A percentile compares a stretch with the other conserved stretches of the same genome.
phyloP scores from a whole-genome alignment of 441 rosid species.

The Erodium trifolium region DNA sequence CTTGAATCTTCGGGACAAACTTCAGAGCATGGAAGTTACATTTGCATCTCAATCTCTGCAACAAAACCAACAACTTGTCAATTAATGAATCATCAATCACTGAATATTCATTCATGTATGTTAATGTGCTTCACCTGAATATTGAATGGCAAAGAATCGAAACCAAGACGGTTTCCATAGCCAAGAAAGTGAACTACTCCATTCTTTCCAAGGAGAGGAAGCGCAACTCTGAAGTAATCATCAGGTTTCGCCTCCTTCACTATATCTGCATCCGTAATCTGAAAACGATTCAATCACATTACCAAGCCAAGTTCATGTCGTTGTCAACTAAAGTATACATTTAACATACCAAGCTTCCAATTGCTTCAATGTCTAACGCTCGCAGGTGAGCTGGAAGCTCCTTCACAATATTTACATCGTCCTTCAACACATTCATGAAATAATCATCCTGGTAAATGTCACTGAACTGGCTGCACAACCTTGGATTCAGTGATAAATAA shows the following conservation, averaged over 20 bases:
- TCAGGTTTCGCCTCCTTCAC: slow-evolving; percentile 70
- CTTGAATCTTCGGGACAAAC: slow-evolving; percentile 66
- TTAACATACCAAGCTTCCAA: slow-evolving; percentile 54
- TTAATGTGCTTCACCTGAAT: slow-evolving; percentile 52
- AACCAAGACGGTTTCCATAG: slow-evolving; percentile 85
- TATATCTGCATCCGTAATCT: slow-evolving; percentile 75
- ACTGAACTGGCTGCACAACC: slow-evolving; percentile 70
- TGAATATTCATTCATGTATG: not conserved
- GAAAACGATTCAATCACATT: not conserved
- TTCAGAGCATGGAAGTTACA: slow-evolving; percentile 89
- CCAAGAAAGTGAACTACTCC: slow-evolving; percentile 83
- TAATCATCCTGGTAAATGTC: slow-evolving; percentile 76
- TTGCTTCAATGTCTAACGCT: slow-evolving; percentile 47
- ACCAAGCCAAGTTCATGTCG: not conserved
- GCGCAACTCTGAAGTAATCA: slow-evolving; percentile 50
- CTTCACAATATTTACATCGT: slow-evolving; percentile 57
- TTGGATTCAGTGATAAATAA: not conserved
- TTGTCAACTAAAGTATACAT: not conserved
- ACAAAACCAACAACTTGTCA: slow-evolving; percentile 11
- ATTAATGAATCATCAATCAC: not conserved
- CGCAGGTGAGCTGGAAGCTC: slow-evolving; percentile 65
- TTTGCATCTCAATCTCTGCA: slow-evolving; percentile 78
- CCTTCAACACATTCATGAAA: slow-evolving; percentile 48
- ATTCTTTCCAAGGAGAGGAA: slow-evolving; percentile 51
- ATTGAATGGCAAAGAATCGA: slow-evolving; percentile 68